Conservation (phyloP, 2,329 filamentous ascomycete genomes). For the Aspergillus sp. region DNA sequence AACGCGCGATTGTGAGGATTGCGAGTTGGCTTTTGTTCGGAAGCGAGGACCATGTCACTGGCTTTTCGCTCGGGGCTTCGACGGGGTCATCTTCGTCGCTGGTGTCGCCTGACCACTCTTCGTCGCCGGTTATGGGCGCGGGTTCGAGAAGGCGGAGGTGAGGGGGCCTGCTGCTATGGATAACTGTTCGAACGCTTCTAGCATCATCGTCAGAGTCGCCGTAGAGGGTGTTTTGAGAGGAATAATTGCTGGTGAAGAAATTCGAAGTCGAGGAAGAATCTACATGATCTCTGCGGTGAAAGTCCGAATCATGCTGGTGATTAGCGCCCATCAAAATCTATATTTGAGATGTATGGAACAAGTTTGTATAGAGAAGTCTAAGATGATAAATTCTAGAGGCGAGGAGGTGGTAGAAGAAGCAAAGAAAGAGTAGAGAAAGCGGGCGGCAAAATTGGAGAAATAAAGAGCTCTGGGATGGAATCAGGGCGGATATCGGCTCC, state of each 20-base stretch:
- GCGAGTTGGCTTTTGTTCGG: constrained; percentile 75
- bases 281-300: constrained; percentile 15
- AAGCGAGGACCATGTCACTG: constrained; percentile 69
- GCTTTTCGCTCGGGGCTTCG: constrained; percentile 34
- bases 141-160: constrained; percentile 12
- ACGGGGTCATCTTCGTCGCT: constrained; percentile 17
- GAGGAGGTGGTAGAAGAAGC: neutral
- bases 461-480: neutral
- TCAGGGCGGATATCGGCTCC: constrained; percentile 1
- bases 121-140: constrained; percentile 15
- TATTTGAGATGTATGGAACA: neutral
- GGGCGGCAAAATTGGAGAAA: neutral
- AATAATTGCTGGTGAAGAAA: neutral
- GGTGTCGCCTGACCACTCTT: constrained; percentile 16
- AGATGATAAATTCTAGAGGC: neutral
- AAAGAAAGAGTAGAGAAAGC: neutral
- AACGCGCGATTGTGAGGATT: constrained; percentile 73
- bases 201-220: constrained; percentile 17
- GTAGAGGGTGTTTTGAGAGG: neutral
- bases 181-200: constrained; percentile 19
- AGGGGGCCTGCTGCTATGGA: constrained; percentile 12
- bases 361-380: neutral
- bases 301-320: constrained; percentile 5
- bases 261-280: constrained; percentile 1
- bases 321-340: constrained; percentile 16